Evolutionary conservation across 2,329 filamentous ascomycete species (phyloP).

Genomic region (Arthroderma sp.): DNA sequence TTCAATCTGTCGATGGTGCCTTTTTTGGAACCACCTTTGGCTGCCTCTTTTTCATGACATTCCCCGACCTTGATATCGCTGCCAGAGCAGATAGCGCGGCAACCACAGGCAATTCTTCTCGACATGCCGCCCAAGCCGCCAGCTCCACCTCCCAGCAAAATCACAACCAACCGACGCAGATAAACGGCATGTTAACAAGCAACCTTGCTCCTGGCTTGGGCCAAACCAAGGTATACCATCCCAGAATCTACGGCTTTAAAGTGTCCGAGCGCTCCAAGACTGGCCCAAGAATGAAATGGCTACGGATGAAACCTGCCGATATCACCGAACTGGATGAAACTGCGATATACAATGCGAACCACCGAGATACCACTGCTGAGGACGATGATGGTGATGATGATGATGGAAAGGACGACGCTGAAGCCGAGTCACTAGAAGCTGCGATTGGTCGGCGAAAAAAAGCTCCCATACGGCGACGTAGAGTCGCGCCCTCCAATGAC

Average conservation of each 20-base stretch:
- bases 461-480: conserved; percentile 29
- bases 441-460: conserved; percentile 30
- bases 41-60: conserved; percentile 94
- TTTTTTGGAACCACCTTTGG: conserved; percentile 98
- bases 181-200: conserved; percentile 76
- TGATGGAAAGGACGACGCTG: conserved; percentile 29
- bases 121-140: conserved; percentile 14
- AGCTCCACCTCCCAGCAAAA: conserved; percentile 20
- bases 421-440: conserved; percentile 18
- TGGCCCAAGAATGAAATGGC: conserved; percentile 93
- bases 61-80: conserved; percentile 81
- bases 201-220: conserved; percentile 87
- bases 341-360: conserved; percentile 22
- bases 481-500: conserved; percentile 13
- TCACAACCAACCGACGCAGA: conserved; percentile 37
- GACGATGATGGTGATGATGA: conserved; percentile 20
- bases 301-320: conserved; percentile 69
- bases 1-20: conserved; percentile 92
- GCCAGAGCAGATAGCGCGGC: conserved; percentile 44
- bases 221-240: conserved; percentile 72
- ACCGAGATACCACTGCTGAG: conserved; percentile 18
- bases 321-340: conserved; percentile 72
- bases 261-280: conserved; percentile 82
- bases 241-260: conserved; percentile 90
- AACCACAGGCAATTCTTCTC: conserved; percentile 16